Conservation (phyloP, 805 yeast genomes). For the Wickerhamomyces rabaulensis region DNA sequence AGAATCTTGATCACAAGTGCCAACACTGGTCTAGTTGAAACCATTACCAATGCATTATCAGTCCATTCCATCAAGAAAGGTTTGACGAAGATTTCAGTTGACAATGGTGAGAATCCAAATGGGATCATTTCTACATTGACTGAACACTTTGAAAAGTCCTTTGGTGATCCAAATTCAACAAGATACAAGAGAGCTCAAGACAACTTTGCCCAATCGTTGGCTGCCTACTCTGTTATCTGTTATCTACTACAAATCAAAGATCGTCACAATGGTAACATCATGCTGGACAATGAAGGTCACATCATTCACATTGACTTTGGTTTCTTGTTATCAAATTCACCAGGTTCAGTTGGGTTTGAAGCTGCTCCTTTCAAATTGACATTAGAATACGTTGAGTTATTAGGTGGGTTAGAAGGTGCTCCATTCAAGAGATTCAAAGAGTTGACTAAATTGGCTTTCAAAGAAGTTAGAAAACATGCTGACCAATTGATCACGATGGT, state of each 20-base stretch:
- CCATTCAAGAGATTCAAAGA: constrained; percentile 55
- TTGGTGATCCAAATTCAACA: constrained; percentile 55
- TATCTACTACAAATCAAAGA: constrained; percentile 90
- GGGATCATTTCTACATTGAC: constrained; percentile 66
- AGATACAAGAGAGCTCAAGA: constrained; percentile 73
- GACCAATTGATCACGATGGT: constrained; percentile 78
- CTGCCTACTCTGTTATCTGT: constrained; percentile 88
- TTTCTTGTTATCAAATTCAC: constrained; percentile 85
- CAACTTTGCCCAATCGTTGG: constrained; percentile 80
- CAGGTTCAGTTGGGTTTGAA: constrained; percentile 96
- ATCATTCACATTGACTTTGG: constrained; percentile 96
- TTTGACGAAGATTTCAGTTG: constrained; percentile 67
- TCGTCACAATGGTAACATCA: constrained; percentile 95
- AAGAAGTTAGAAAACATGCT: constrained; percentile 63
- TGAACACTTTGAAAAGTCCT: constrained; percentile 75
- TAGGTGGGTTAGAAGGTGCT: constrained; percentile 73
- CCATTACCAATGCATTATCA: constrained; percentile 91
- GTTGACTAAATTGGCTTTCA: constrained; percentile 69
- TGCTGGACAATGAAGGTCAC: constrained; percentile 95
- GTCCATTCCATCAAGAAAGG: constrained; percentile 94
- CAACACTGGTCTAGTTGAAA: constrained; percentile 88
- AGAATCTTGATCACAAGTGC: constrained; percentile 87
- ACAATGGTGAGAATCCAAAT: constrained; percentile 61
- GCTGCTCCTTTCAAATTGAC: constrained; percentile 96
- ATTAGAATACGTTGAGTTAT: constrained; percentile 77